Evolutionary conservation across 176 grass and related monocot species (phyloP).

Genomic region (Phoenix roebelenii): DNA sequence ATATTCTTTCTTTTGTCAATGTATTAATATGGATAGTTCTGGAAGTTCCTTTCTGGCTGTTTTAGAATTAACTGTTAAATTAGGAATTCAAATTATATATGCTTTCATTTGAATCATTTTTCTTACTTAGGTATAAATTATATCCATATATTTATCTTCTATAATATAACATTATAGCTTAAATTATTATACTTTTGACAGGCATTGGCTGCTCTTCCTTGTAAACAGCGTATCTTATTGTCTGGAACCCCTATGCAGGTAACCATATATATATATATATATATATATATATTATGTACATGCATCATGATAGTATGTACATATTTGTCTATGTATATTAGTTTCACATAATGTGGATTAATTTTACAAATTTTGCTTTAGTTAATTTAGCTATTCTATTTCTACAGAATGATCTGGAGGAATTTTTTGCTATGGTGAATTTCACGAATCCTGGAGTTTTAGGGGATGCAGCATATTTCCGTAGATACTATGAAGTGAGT

Average conservation of each 20-base stretch:
- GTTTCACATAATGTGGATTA: background rate
- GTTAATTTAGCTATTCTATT: constrained; percentile 16
- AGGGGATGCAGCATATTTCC: constrained; percentile 72
- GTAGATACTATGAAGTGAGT: constrained; percentile 88
- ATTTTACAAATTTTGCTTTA: background rate
- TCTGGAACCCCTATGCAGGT: constrained; percentile 99
- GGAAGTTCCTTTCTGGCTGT: no score
- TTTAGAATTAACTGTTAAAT: no score
- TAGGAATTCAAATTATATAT: no score
- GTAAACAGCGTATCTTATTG: constrained; percentile 75
- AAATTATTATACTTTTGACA: constrained; percentile 17
- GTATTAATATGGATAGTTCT: no score
- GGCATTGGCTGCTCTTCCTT: constrained; percentile 89
- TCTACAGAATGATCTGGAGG: constrained; percentile 89
- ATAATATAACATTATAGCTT: background rate
- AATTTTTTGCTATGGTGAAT: constrained; percentile 97
- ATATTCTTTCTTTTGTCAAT: no score
- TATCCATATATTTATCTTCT: no score
- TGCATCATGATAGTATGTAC: no score
- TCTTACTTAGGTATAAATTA: no score
- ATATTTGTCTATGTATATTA: constrained; percentile 1
- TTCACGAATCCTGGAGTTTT: constrained; percentile 96
- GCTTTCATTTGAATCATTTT: no score
- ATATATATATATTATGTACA: constrained; percentile 5
- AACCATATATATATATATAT: background rate